phyloP scores from a whole-genome alignment of 805 yeast genomes.

The Hagleromyces aurorensis region DNA sequence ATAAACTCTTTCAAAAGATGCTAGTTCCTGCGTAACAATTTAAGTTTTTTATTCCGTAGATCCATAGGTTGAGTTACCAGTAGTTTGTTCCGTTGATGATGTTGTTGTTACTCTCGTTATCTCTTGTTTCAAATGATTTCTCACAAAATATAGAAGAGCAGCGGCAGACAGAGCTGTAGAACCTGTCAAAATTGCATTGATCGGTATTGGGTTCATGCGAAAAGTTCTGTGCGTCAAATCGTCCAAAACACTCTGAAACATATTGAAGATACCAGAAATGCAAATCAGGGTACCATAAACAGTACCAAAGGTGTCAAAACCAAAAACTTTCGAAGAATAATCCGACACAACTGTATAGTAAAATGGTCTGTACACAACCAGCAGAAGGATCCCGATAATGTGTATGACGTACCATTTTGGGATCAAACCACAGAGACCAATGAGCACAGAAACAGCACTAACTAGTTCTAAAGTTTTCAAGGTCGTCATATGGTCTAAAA shows the following conservation, averaged over 20 bases:
- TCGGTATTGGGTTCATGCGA: conserved; percentile 71
- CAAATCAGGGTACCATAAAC: conserved; percentile 83
- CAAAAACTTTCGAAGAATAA: conserved; percentile 87
- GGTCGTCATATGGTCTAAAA: conserved; percentile 68
- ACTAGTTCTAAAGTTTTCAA: conserved; percentile 47
- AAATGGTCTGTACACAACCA: conserved; percentile 84
- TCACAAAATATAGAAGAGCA: too few relatives aligned
- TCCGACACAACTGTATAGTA: conserved; percentile 91
- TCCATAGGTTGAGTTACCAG: too few relatives aligned
- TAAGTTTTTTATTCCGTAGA: too few relatives aligned
- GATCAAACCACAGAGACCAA: conserved; percentile 67
- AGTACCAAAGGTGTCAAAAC: conserved; percentile 85
- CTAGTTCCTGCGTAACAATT: too few relatives aligned
- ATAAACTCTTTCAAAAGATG: too few relatives aligned
- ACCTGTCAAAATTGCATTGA: too few relatives aligned
- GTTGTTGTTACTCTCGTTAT: too few relatives aligned
- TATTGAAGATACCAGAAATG: conserved; percentile 72
- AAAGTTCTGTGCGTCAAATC: conserved; percentile 58
- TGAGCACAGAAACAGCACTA: conserved; percentile 44
- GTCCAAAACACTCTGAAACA: conserved; percentile 65
- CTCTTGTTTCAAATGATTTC: too few relatives aligned
- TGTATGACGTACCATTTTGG: conserved; percentile 40
- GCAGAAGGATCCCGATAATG: conserved; percentile 55
- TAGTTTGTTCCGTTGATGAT: too few relatives aligned
- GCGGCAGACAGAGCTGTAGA: too few relatives aligned